phyloP scores from a whole-genome alignment of 179 eudicot species.

The Camellia oleifera region DNA sequence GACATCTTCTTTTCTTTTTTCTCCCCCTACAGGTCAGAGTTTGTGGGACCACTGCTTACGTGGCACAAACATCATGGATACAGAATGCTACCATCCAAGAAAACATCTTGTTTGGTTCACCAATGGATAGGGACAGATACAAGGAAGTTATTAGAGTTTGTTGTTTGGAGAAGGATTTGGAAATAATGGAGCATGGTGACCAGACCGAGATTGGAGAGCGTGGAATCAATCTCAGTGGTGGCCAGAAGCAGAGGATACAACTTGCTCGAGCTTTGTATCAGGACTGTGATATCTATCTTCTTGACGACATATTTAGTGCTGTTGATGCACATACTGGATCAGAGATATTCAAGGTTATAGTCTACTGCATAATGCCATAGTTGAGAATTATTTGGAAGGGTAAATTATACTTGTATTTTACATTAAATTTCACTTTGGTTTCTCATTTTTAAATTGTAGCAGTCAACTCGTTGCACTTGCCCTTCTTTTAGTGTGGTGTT shows the following conservation, averaged over 20 bases:
- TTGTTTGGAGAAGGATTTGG: slow-evolving; percentile 71
- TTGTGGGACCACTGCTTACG: slow-evolving; percentile 83
- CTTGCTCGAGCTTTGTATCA: slow-evolving; percentile 95
- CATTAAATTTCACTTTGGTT: too few species aligned
- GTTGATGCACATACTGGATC: slow-evolving; percentile 98
- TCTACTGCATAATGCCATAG: background rate
- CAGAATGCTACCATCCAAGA: slow-evolving; percentile 82
- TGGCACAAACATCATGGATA: slow-evolving; percentile 93
- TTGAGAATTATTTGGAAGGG: background rate
- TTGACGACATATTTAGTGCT: slow-evolving; percentile 89
- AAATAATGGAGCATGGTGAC: slow-evolving; percentile 81
- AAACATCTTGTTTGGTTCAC: slow-evolving; percentile 80
- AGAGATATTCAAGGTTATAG: slow-evolving; percentile 71
- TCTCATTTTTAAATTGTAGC: too few species aligned
- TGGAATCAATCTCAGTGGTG: slow-evolving; percentile 95
- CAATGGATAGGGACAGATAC: slow-evolving; percentile 61
- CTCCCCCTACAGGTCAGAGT: slow-evolving; percentile 51
- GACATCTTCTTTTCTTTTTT: background rate
- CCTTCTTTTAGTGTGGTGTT: too few species aligned
- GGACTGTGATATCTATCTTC: slow-evolving; percentile 81
- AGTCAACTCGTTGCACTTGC: too few species aligned
- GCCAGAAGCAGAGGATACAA: slow-evolving; percentile 93
- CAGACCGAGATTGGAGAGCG: slow-evolving; percentile 96
- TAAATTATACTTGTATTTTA: too few species aligned
- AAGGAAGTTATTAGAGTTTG: slow-evolving; percentile 55